Evolutionary conservation across 129 eudicot genomes (phyloP), one percentile per base, ranked within the genome.

Genomic region (Rutidosis leptorrhynchoides): DNA sequence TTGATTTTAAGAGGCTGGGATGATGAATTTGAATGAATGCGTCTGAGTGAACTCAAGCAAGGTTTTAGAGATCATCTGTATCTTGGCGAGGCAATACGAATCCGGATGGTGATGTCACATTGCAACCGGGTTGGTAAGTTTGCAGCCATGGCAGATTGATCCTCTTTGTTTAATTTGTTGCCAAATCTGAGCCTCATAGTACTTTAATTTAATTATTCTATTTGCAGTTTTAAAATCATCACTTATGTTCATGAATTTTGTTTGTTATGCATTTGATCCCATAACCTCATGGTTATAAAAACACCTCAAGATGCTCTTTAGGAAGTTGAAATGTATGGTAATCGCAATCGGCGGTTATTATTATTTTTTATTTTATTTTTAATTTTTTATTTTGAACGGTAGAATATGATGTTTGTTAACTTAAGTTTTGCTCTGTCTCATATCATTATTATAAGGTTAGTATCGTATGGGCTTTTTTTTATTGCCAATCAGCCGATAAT

Each of bases 61-160:
- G 48, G 10, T 65, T n/a, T 37, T 37, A 37, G 70, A 65, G 70
- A 65, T 65, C 5, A 66, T 66, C 1, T 0, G 71, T 58, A 49
- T 66, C 45, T 28, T 66, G 71, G 71, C 71, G 9, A 27, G 71
- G 71, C 60, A 49, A 4, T 16, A 16, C 22, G 2, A 66, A 62
- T 4, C 42, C 28, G 26, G 66, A 30, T 61, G 48, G 66, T 16
- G 21, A n/a, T 48, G 20, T 48, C 7, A 5, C 10, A 17, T 49
- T 19, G 55, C 24, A 49, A 49, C 55, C 11, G 24, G 55, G 22
- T 16, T 16, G 24, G 45, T 49, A 20, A 49, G 22, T 65, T 65
- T 65, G 70, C 70, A 65, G 70, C 70, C 70, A 65, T 46, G 58
- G 70, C 45, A 27, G 32, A 63, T 37, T 5, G 3, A 37, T 37